Percentiles rank a stretch among this genome's conserved stretches.
Evolutionary conservation across 2,329 filamentous ascomycete genomes (phyloP).

Genomic region (Ambrosiella cleistominuta): DNA sequence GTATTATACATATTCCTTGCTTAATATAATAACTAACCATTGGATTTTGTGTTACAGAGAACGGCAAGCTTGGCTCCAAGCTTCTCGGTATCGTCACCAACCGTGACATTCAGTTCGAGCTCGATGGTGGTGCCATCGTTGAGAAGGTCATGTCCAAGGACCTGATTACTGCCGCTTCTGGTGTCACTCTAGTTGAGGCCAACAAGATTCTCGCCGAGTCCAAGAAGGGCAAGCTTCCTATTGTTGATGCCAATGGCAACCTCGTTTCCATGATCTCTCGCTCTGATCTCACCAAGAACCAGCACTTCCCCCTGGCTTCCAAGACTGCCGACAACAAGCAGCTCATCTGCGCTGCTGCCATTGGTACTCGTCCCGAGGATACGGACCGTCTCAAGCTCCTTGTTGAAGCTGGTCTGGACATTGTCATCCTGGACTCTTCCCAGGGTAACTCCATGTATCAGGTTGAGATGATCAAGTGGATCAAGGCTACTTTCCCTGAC

Average conservation of each 20-base stretch:
- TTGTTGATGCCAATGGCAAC: constrained; percentile 69
- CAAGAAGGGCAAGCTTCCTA: constrained; percentile 96
- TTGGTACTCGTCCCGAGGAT: constrained; percentile 88
- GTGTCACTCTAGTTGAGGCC: constrained; percentile 71
- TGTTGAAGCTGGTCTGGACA: constrained; percentile 85
- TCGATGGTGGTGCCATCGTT: constrained; percentile 52
- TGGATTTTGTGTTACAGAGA: constrained; percentile 38
- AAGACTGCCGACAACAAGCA: constrained; percentile 97
- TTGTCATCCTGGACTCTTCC: constrained; percentile 87
- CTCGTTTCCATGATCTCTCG: constrained; percentile 82
- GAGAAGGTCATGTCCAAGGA: constrained; percentile 91
- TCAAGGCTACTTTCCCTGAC: constrained; percentile 70
- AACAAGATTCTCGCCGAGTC: constrained; percentile 87
- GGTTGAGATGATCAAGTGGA: constrained; percentile 93
- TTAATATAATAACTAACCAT: constrained; percentile 22
- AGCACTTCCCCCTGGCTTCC: constrained; percentile 88
- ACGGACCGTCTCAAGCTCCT: constrained; percentile 72
- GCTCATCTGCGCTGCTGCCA: constrained; percentile 84
- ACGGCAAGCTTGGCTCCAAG: constrained; percentile 83
- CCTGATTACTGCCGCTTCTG: constrained; percentile 69
- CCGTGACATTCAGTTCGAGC: constrained; percentile 94
- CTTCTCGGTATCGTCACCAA: constrained; percentile 95
- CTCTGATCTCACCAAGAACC: constrained; percentile 96
- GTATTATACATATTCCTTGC: constrained; percentile 21
- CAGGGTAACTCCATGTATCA: constrained; percentile 99